Conservation (phyloP, 371 early-diverging fungal species). For the Gilbertella persicaria region DNA sequence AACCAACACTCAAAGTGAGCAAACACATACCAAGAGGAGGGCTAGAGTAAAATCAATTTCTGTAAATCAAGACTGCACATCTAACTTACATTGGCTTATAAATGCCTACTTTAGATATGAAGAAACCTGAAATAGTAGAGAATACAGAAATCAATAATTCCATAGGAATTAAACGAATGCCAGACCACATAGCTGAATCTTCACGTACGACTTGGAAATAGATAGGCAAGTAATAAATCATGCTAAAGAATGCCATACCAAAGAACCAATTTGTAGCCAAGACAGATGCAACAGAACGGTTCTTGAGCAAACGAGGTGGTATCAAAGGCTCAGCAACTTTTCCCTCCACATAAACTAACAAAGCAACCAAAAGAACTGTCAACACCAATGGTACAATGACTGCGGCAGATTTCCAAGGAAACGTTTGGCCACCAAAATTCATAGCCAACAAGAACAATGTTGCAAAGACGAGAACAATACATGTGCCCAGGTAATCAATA, state of each 20-base stretch:
- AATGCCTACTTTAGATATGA: slow-evolving; percentile 38
- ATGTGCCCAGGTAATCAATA: slow-evolving; percentile 45
- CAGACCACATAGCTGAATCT: slow-evolving; percentile 55
- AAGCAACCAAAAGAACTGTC: slow-evolving; percentile 40
- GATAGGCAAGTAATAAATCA: slow-evolving; percentile 65
- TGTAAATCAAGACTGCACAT: not conserved
- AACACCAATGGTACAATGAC: slow-evolving; percentile 62
- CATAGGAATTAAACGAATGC: slow-evolving; percentile 47
- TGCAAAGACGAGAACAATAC: slow-evolving; percentile 50
- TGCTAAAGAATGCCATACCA: slow-evolving; percentile 54
- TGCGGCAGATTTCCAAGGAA: slow-evolving; percentile 64
- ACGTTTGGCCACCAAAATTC: slow-evolving; percentile 54
- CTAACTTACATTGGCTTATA: slow-evolving; percentile 36
- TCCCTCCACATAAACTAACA: slow-evolving; percentile 44
- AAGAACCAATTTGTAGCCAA: slow-evolving; percentile 53
- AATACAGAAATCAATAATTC: slow-evolving; percentile 27
- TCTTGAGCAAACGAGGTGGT: slow-evolving; percentile 56
- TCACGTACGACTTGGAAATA: slow-evolving; percentile 75
- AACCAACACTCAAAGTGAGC: slow-evolving; percentile 14
- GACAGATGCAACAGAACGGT: slow-evolving; percentile 42
- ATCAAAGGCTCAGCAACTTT: slow-evolving; percentile 57
- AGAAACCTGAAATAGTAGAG: slow-evolving; percentile 29
- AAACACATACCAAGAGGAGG: slow-evolving; percentile 26
- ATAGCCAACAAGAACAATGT: slow-evolving; percentile 46
- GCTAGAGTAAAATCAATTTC: not conserved